Conservation (phyloP, 371 early-diverging fungal species). For the Synchytrium microbalum region DNA sequence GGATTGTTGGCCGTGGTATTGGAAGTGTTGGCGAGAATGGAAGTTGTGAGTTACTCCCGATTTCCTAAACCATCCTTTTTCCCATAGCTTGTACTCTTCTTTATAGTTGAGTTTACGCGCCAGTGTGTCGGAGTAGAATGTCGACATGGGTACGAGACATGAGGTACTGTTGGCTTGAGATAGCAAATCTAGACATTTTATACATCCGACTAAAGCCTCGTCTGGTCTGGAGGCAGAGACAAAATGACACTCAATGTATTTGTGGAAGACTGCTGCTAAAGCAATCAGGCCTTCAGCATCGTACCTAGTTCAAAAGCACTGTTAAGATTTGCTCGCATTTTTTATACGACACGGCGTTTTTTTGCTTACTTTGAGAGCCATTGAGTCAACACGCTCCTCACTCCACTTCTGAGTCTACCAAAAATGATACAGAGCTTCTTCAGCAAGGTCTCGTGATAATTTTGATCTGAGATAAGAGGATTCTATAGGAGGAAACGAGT, state of each 20-base stretch:
- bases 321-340: not conserved
- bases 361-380: conserved; percentile 37
- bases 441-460: conserved; percentile 40
- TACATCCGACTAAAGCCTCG: conserved; percentile 53
- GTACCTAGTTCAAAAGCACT: conserved; percentile 17
- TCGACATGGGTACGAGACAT: conserved; percentile 36
- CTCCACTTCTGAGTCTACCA: conserved; percentile 24
- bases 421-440: conserved; percentile 36
- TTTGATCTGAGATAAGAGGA: conserved; percentile 40
- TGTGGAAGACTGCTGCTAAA: conserved; percentile 28
- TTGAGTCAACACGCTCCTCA: conserved; percentile 23
- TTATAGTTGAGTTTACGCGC: conserved; percentile 62
- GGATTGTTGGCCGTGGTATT: not conserved
- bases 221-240: conserved; percentile 43
- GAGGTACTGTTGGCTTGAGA: conserved; percentile 40
- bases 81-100: conserved; percentile 70
- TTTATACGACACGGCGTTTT: conserved; percentile 6
- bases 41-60: conserved; percentile 8
- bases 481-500: conserved; percentile 25
- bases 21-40: conserved; percentile 5
- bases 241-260: conserved; percentile 44
- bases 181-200: conserved; percentile 52
- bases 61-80: conserved; percentile 10
- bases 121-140: conserved; percentile 56
- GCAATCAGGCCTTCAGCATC: conserved; percentile 22